These are phyloP conservation scores for Prunus kanzakura DNA, from an alignment of 306 rosid genomes.

Conservation along the genomic window DNA sequence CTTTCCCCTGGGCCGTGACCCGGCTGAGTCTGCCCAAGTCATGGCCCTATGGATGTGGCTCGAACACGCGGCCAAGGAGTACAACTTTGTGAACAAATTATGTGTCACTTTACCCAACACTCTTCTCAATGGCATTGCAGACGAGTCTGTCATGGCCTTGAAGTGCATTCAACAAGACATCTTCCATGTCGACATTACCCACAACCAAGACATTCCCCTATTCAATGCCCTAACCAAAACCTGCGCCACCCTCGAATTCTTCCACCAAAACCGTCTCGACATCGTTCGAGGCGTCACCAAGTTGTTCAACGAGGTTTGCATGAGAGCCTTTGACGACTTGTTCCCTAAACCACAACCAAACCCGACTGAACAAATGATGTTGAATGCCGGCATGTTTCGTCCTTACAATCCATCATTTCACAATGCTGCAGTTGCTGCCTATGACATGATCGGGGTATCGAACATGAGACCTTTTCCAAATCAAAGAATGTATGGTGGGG, in stretches of 20 bases:
- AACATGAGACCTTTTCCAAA: background rate
- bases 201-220: conserved; percentile 25
- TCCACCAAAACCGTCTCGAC: conserved; percentile 24
- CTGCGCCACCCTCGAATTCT: conserved; percentile 28
- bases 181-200: background rate
- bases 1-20: conserved; percentile 35
- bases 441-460: background rate
- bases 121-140: conserved; percentile 24
- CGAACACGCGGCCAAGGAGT: conserved; percentile 25
- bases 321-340: conserved; percentile 49
- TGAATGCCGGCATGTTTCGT: background rate
- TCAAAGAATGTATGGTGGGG: background rate
- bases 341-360: conserved; percentile 11
- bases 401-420: background rate
- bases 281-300: conserved; percentile 22
- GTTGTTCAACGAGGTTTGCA: conserved; percentile 36
- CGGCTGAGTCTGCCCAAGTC: conserved; percentile 31
- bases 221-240: conserved; percentile 25
- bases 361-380: background rate
- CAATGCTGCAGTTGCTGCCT: background rate
- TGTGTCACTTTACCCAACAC: conserved; percentile 30
- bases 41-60: conserved; percentile 71
- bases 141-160: conserved; percentile 39
- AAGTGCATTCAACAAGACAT: conserved; percentile 33
- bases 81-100: conserved; percentile 14